A percentile compares a stretch with the other conserved stretches of the same genome.
phyloP scores from a whole-genome alignment of 2,329 filamentous ascomycete genomes.

The Alternaria ethzedia region DNA sequence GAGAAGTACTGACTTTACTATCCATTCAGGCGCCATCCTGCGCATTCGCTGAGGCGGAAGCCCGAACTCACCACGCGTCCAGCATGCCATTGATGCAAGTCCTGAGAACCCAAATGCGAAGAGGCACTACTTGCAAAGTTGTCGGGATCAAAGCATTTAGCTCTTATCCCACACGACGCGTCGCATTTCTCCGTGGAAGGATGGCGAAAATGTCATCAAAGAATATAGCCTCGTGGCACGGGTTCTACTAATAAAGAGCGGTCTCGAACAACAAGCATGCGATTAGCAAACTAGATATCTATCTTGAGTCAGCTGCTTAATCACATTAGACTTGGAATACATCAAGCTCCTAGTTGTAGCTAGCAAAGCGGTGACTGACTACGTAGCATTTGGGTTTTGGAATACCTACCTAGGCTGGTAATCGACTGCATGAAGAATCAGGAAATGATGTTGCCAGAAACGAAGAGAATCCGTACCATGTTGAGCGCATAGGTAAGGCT shows the following conservation, averaged over 20 bases:
- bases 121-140: not conserved
- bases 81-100: not conserved
- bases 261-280: not conserved
- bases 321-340: not conserved
- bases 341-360: not conserved
- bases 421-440: not conserved
- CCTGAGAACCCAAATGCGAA: not conserved
- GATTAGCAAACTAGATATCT: rapidly evolving
- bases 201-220: not conserved
- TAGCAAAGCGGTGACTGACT: not conserved
- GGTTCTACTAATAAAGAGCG: not conserved
- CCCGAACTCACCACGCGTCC: not conserved
- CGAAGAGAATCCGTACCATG: not conserved
- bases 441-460: not conserved
- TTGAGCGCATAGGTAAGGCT: not conserved
- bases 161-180: not conserved
- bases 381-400: not conserved
- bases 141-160: not conserved
- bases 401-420: not conserved
- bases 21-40: not conserved
- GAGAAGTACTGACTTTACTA: no score
- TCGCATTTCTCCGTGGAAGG: not conserved
- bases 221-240: not conserved
- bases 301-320: no score
- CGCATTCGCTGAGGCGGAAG: not conserved